Base-by-base conservation (phyloP, 2,329 filamentous ascomycete genomes). In the Epichloe hybrida region DNA sequence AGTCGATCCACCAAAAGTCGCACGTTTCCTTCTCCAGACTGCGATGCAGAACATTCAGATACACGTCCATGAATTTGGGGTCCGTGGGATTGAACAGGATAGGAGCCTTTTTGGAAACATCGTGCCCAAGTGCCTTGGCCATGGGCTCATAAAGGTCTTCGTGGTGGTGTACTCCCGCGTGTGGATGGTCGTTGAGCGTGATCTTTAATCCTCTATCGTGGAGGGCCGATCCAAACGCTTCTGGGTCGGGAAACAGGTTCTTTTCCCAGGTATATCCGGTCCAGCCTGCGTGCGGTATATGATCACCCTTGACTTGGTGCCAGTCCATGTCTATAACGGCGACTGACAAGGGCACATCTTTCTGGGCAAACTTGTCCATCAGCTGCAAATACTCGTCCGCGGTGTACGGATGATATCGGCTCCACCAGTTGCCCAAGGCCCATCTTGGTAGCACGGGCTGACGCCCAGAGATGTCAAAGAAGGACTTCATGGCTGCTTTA, bases 1-100 rank as follows among this genome's bases (percentile, higher is more conserved):
- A 83, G 59, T 83, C 80, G 35, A 83, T 71, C 80, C 80, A 83
- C 77, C 79, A 82, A 51, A 83, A 81, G 56, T 83, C 79, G 27
- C 74, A 70, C 1, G 75, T 79, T 12, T 76, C 65, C 1, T 72
- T 67, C 54, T 83, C 80, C 27, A 82, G 66, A 17, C 69, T 65
- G 11, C 73, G 68, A 52, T 81, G 77, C 3, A 83, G 66, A 2
- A 81, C 70, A 45, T 74, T 69, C 40, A 82, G 72, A 56, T 77
- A 82, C 0, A 76, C 78, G 38, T 79, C 67, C 60, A 80, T 68
- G 56, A 80, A 83, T 31, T 67, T 68, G 27, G 65, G 71, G 45
- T 72, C 67, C 0, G 74, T 76, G 15, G 72, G 72, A 53, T 83
- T 76, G 43, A 83, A 83, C 0, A 67, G 59, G 15, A 81, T 77